Percentiles rank a stretch among this genome's conserved stretches.
These are phyloP conservation scores for Cytospora chrysosperma DNA, from an alignment of 2,329 filamentous ascomycete species.

Conservation along the genomic window DNA sequence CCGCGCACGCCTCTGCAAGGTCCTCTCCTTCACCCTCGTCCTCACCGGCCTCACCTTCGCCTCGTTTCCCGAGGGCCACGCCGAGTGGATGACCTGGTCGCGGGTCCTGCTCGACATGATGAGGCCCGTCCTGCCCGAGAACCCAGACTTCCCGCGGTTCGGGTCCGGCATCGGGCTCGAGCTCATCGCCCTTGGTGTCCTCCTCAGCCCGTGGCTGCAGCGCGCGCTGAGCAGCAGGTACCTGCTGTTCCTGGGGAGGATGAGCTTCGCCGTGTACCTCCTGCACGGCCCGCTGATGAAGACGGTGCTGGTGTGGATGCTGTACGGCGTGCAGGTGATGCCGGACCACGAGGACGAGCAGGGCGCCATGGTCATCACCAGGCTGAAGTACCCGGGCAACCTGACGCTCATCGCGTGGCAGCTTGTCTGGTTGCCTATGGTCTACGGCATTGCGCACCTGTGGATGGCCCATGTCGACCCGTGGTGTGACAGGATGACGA, in stretches of 20 bases:
- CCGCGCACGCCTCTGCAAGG: slow-evolving; percentile 41
- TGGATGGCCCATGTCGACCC: slow-evolving; percentile 57
- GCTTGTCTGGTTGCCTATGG: slow-evolving; percentile 46
- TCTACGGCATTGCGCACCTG: slow-evolving; percentile 46
- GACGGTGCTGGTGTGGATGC: slow-evolving; percentile 58
- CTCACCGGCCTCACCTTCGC: slow-evolving; percentile 55
- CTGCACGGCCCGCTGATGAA: slow-evolving; percentile 62
- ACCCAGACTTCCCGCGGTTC: slow-evolving; percentile 46
- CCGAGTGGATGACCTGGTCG: slow-evolving; percentile 56
- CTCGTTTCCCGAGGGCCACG: slow-evolving; percentile 58
- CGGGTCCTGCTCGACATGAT: slow-evolving; percentile 43
- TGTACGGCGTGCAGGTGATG: slow-evolving; percentile 47
- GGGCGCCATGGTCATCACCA: slow-evolving; percentile 34
- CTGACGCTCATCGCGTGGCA: slow-evolving; percentile 40
- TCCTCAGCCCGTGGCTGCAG: slow-evolving; percentile 52
- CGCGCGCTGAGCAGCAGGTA: slow-evolving; percentile 52
- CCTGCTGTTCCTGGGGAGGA: slow-evolving; percentile 61
- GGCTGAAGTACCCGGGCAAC: slow-evolving; percentile 38
- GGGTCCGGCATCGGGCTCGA: slow-evolving; percentile 39
- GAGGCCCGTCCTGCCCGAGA: slow-evolving; percentile 43
- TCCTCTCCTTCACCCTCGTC: slow-evolving; percentile 50
- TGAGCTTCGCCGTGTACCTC: slow-evolving; percentile 65
- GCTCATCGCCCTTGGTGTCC: slow-evolving; percentile 49
- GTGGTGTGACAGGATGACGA: slow-evolving; percentile 45
- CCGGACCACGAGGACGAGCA: slow-evolving; percentile 38